phyloP scores from a whole-genome alignment of 2,329 filamentous ascomycete species.

The Thermothelomyces thermophilus region DNA sequence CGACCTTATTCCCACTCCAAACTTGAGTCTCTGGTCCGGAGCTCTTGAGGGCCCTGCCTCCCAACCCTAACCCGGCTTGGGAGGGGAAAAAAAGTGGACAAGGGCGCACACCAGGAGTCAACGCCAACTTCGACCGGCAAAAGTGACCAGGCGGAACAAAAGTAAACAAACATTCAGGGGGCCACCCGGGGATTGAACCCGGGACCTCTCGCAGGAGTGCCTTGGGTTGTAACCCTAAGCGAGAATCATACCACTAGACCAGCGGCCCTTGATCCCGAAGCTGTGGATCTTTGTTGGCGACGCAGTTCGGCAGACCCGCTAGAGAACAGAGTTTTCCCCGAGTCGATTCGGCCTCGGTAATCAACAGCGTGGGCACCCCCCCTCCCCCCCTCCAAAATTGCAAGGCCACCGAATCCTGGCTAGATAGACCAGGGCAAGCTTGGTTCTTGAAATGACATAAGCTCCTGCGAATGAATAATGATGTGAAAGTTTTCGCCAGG shows the following conservation, averaged over 20 bases:
- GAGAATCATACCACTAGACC: conserved; percentile 61
- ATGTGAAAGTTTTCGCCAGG: too few relatives aligned
- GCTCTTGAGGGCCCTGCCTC: too few relatives aligned
- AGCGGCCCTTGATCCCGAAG: conserved; percentile 25
- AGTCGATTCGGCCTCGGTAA: neutral
- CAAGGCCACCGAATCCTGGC: too few relatives aligned
- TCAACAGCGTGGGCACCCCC: neutral
- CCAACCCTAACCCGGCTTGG: too few relatives aligned
- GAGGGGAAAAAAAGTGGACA: neutral
- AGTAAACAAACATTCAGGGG: conserved; percentile 17
- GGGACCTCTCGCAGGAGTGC: conserved; percentile 35
- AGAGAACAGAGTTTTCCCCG: neutral
- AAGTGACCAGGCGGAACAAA: conserved; percentile 1
- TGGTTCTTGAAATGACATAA: too few relatives aligned
- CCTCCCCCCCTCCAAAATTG: too few relatives aligned
- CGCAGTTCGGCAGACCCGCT: neutral
- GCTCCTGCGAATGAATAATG: too few relatives aligned
- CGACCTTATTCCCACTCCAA: too few relatives aligned
- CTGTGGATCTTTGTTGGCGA: conserved; percentile 12
- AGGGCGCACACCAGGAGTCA: too few relatives aligned
- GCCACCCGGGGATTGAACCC: conserved; percentile 36
- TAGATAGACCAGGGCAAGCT: too few relatives aligned
- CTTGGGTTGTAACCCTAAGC: conserved; percentile 44
- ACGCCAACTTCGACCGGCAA: neutral
- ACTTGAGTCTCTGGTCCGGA: too few relatives aligned